Conservation (phyloP, 306 rosid species). For the Vigna radiata region DNA sequence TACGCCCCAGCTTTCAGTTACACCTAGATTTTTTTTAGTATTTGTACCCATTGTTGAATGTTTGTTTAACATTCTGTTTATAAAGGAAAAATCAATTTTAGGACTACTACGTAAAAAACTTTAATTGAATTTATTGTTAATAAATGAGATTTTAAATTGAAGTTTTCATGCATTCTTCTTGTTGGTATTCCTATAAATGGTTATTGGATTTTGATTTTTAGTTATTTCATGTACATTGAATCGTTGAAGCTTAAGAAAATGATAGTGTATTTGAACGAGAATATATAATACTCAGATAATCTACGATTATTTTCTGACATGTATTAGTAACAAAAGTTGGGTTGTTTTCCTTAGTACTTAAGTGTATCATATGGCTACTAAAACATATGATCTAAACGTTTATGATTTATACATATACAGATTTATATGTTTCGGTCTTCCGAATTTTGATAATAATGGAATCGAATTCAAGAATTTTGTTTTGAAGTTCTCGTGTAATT, state of each 20-base stretch:
- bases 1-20: neutral
- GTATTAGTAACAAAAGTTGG: neutral
- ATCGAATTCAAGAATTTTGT: too few species aligned
- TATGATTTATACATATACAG: neutral
- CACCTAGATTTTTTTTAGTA: neutral
- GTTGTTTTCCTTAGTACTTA: neutral
- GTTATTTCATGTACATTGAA: conserved; percentile 21
- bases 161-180: neutral
- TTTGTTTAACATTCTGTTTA: conserved; percentile 14
- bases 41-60: conserved; percentile 4
- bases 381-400: conserved; percentile 32
- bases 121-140: conserved; percentile 11
- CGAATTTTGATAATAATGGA: neutral
- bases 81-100: conserved; percentile 10
- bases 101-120: conserved; percentile 1
- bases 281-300: neutral
- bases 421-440: neutral
- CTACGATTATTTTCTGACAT: neutral
- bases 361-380: neutral
- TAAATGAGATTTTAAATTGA: conserved; percentile 29
- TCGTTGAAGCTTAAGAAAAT: conserved; percentile 4
- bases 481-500: neutral
- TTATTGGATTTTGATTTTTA: conserved; percentile 21
- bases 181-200: conserved; percentile 19
- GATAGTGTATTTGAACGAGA: neutral